Evolutionary conservation across 768 basidiomycete genomes (phyloP), one percentile per base, ranked within the genome.

Genomic region (Trametes cubensis): DNA sequence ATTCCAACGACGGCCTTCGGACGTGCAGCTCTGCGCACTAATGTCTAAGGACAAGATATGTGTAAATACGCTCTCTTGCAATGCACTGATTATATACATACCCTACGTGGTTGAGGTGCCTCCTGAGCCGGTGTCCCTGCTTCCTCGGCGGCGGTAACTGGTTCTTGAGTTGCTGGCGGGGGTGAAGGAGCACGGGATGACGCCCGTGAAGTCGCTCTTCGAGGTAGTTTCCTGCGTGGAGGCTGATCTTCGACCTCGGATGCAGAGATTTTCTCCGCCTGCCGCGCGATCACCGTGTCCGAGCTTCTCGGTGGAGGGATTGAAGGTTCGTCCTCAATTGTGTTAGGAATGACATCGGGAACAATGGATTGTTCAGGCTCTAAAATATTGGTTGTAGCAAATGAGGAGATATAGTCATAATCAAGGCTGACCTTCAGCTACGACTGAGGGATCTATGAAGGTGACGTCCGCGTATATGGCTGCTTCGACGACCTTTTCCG

Each of bases 321-420:
- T 5, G 82, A 80, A 0, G 81, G 80, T 62, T 87, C 86, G 20
- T 80, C 77, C 3, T 80, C 76, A 62, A 79, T 77, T 0, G 84
- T 81, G 61, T 85, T 87, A 4, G 81, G 81, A 13, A 86, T 73
- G 40, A 78, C 74, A 47, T 81, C 78, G 1, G 84, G 84, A 0
- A 83, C 73, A 10, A 79, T 70, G 4, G 82, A 80, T 18, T 64
- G 49, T 34, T 46, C 34, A 15, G 40, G 23, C n/a, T 14, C 42
- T 60, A 34, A 11, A 72, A 25, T 66, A 66, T 48, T 7, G 28
- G 28, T 45, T n/a, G 30, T 62, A n/a, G 2, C 8, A 3, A 20
- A 21, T 21, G 6, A 17, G 3, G 26, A 21, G 14, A 25, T 26
- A 34, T 11, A 28, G 28, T 21, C 41, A 34, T 13, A 52, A 10